phyloP scores from a whole-genome alignment of 2,329 filamentous ascomycete genomes.

The Dissoconium aciculare region DNA sequence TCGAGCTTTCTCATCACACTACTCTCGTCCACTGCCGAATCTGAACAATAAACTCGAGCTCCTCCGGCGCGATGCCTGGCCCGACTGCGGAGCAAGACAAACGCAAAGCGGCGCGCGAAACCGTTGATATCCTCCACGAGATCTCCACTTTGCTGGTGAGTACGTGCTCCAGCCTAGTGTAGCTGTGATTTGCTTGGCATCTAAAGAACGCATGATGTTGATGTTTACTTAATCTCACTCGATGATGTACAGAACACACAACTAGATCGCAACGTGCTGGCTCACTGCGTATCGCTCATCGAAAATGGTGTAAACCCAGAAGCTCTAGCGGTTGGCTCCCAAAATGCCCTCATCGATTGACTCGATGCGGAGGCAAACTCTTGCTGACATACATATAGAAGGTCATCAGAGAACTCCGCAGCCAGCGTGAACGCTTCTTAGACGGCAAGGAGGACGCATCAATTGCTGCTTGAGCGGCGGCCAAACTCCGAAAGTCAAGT shows the following conservation, averaged over 20 bases:
- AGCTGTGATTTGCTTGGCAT: no score
- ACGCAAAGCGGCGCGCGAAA: conserved; percentile 63
- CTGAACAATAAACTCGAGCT: no score
- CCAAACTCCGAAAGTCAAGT: no score
- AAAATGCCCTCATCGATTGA: background rate
- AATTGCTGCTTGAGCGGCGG: no score
- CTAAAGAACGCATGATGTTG: no score
- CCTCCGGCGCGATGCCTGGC: conserved; percentile 24
- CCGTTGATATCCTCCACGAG: conserved; percentile 54
- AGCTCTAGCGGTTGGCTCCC: conserved; percentile 65
- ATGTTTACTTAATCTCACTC: no score
- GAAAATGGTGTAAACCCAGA: conserved; percentile 96
- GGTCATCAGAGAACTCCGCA: conserved; percentile 32
- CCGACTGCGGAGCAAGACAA: conserved; percentile 42
- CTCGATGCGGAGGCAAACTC: background rate
- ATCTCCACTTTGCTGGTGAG: conserved; percentile 78
- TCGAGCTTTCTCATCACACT: no score
- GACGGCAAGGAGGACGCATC: conserved; percentile 2
- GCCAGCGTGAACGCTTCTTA: conserved; percentile 24
- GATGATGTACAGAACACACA: conserved; percentile 96
- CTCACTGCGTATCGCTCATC: conserved; percentile 89
- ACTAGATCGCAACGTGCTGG: conserved; percentile 77
- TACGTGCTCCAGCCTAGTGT: no score
- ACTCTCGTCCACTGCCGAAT: no score
- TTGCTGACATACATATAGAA: conserved; percentile 21